These are phyloP conservation scores for Silene noctiflora DNA, from an alignment of 179 eudicot species.

Conservation along the genomic window DNA sequence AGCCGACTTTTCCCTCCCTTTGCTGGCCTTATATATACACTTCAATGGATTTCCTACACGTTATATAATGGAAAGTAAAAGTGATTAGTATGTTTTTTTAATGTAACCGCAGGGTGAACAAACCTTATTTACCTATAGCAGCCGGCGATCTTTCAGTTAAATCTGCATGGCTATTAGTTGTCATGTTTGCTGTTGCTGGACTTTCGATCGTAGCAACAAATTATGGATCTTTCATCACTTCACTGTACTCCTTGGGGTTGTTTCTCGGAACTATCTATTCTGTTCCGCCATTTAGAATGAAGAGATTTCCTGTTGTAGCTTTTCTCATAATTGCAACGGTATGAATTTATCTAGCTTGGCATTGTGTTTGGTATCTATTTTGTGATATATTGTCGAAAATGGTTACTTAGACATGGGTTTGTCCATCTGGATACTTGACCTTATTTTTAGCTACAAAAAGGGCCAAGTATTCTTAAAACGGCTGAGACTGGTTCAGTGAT, in stretches of 20 bases:
- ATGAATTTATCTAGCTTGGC: conserved; percentile 24
- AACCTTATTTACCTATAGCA: conserved; percentile 96
- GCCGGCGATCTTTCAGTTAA: conserved; percentile 97
- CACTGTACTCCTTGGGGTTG: conserved; percentile 81
- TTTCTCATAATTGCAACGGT: conserved; percentile 97
- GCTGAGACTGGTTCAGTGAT: background rate
- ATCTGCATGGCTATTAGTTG: conserved; percentile 90
- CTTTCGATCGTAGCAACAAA: conserved; percentile 68
- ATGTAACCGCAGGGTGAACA: conserved; percentile 75
- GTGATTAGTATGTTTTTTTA: conserved; percentile 16
- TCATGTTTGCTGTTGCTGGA: conserved; percentile 68
- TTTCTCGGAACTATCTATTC: conserved; percentile 98
- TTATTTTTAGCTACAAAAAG: background rate
- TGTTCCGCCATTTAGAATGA: conserved; percentile 95
- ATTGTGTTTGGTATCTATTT: background rate
- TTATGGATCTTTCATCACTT: conserved; percentile 88
- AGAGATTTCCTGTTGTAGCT: conserved; percentile 88
- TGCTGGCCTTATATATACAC: background rate
- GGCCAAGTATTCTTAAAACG: background rate
- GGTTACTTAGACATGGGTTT: background rate
- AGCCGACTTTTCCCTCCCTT: background rate
- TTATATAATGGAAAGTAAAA: background rate
- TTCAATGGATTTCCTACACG: background rate
- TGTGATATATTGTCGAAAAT: background rate
- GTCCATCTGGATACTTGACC: background rate